Evolutionary conservation across 768 basidiomycete species (phyloP), one percentile per base, ranked within the genome.

Genomic region (Asterophora lycoperdoides): DNA sequence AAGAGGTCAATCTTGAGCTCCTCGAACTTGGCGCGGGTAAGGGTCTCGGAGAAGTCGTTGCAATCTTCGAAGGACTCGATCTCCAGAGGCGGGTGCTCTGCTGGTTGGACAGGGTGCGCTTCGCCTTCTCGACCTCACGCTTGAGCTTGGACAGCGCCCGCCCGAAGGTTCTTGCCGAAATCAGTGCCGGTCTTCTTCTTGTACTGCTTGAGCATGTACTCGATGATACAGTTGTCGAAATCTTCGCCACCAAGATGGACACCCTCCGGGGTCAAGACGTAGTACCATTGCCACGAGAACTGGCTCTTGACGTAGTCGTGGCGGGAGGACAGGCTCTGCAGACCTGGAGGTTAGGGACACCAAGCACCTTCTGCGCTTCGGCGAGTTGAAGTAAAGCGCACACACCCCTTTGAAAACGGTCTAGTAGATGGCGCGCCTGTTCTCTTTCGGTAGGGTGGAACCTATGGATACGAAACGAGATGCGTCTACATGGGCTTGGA

Each of bases 351-450:
- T 84, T 84, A 45, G 81, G 81, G 41, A 83, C 80, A 43, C 83
- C 81, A 52, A 84, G 76, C 51, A 97, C 93, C 66, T 94, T n/a
- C n/a, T 91, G 66, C 98, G 96, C 70, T 94, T 93, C 44, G 93
- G 89, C 44, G 89, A 89, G 68, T 98, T 97, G 79, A 78, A 97
- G 17, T 28, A 15, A 15, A 14, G 71, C 85, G 57, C 58, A 93
- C n/a, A n/a, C n/a, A n/a, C n/a, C n/a, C 93, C 93, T 77, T 96
- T 96, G 90, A 99, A 99, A 80, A 99, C 93, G 79, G 87, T 89
- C 76, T 99, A 94, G 79, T 96, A 99, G 80, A 99, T 98, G 68
- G 80, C 70, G 65, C 91, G 89, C 74, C 86, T 81, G 81, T 97
- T 90, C 72, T 86, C 67, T 80, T 99, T 99, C 65, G 90, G 78